Evolutionary conservation across 2,329 filamentous ascomycete species (phyloP).

Genomic region (Ceratocystis lukuohia): DNA sequence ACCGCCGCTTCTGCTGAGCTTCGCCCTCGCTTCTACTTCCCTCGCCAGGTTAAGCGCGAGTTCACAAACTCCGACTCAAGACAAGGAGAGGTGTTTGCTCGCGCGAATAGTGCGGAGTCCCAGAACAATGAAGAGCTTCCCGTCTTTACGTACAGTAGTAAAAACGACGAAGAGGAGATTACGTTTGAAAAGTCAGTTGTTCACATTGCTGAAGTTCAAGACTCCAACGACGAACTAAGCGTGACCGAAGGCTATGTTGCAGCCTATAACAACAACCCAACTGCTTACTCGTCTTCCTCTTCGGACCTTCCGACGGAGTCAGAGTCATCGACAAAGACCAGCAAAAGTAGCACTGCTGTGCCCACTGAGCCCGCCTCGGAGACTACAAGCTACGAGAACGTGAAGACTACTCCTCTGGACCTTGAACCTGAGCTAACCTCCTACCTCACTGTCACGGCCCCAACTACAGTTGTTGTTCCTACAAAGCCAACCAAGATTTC

Average conservation of each 20-base stretch:
- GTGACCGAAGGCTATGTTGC: not conserved
- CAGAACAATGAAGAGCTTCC: not conserved
- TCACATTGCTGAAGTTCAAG: not conserved
- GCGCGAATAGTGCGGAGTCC: conserved; percentile 1
- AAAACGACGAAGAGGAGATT: conserved; percentile 3
- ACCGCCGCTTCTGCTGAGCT: conserved; percentile 33
- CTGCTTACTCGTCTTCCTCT: not conserved
- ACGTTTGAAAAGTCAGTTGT: not conserved
- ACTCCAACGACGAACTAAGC: not conserved
- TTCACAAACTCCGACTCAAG: conserved; percentile 33
- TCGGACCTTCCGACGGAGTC: not conserved
- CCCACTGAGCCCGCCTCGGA: not conserved
- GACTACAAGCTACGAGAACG: not conserved
- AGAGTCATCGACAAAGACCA: not conserved
- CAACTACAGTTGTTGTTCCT: conserved; percentile 23
- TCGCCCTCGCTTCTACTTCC: conserved; percentile 44
- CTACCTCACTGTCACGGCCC: conserved; percentile 22
- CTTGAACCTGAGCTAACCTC: not conserved
- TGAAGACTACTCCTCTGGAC: not conserved
- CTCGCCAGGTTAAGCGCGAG: conserved; percentile 41
- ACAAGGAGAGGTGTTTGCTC: conserved; percentile 23
- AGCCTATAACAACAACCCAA: conserved; percentile 2
- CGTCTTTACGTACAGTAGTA: conserved; percentile 5
- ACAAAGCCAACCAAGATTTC: not conserved
- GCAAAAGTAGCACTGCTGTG: not conserved